Conservation (phyloP, 768 basidiomycete species). For the Obba rivulosa region DNA sequence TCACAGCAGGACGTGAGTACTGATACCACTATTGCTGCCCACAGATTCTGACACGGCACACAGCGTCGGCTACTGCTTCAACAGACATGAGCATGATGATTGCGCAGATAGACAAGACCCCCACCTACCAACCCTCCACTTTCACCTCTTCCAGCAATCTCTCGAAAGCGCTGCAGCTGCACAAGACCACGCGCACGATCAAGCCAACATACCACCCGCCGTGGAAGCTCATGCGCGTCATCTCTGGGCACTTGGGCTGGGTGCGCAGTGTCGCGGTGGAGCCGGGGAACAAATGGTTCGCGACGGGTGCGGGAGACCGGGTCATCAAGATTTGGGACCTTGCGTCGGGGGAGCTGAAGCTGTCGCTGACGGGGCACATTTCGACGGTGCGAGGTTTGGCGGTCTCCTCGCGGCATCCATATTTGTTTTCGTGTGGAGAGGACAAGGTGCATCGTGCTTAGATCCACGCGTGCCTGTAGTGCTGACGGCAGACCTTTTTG, state of each 20-base stretch:
- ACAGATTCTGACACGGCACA: not conserved
- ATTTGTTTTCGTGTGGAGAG: conserved; percentile 95
- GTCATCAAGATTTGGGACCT: conserved; percentile 99
- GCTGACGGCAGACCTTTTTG: too few relatives aligned
- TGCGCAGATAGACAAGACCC: conserved; percentile 70
- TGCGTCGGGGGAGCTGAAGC: conserved; percentile 92
- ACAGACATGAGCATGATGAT: conserved; percentile 52
- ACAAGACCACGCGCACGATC: conserved; percentile 90
- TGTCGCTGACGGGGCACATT: conserved; percentile 97
- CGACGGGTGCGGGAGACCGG: conserved; percentile 94
- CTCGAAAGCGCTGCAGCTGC: conserved; percentile 84
- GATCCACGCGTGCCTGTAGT: too few relatives aligned
- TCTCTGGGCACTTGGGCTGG: conserved; percentile 98
- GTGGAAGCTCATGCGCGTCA: conserved; percentile 95
- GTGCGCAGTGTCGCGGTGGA: conserved; percentile 94
- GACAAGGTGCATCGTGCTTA: conserved; percentile 70
- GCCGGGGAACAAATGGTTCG: conserved; percentile 98
- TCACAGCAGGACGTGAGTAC: conserved; percentile 64
- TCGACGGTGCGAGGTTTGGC: conserved; percentile 93
- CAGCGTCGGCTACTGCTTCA: conserved; percentile 14
- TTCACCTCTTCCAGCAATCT: conserved; percentile 61
- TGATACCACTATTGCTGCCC: not conserved
- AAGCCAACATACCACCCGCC: conserved; percentile 95
- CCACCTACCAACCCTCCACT: conserved; percentile 61
- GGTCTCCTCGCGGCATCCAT: conserved; percentile 90